These are phyloP conservation scores for Leptodermis oblonga DNA, from an alignment of 257 asterid species.

Conservation along the genomic window DNA sequence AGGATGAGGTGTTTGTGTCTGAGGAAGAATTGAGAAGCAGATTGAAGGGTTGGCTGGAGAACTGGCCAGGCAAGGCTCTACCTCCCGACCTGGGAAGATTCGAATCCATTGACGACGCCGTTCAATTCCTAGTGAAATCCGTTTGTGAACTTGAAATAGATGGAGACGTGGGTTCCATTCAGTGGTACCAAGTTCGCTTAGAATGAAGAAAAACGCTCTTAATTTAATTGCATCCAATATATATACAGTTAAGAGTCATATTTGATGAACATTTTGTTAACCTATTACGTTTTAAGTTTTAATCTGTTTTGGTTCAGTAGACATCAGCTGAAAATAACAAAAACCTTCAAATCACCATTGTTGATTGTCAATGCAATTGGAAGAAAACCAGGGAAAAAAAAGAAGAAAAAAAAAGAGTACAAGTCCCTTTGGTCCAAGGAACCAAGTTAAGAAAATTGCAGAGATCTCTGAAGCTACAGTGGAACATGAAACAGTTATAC, in stretches of 20 bases:
- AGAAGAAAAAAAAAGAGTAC: neutral
- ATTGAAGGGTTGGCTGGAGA: slow-evolving; percentile 58
- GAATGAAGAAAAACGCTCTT: slow-evolving; percentile 1
- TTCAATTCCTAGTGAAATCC: slow-evolving; percentile 54
- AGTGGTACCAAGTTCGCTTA: slow-evolving; percentile 81
- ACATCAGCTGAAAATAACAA: too few relatives aligned
- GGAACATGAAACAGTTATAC: neutral
- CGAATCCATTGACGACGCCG: slow-evolving; percentile 63
- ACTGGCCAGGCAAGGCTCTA: slow-evolving; percentile 50
- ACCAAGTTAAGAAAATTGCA: slow-evolving; percentile 14
- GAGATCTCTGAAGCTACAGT: slow-evolving; percentile 31
- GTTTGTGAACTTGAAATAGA: slow-evolving; percentile 82
- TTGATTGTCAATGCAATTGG: neutral
- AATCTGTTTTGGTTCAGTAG: too few relatives aligned
- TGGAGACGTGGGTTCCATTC: slow-evolving; percentile 82
- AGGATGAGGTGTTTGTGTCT: slow-evolving; percentile 63
- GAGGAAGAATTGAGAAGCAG: slow-evolving; percentile 58
- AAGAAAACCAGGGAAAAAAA: neutral
- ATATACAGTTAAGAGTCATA: neutral
- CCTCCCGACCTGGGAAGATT: slow-evolving; percentile 74
- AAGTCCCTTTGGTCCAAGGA: neutral
- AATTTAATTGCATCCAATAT: neutral
- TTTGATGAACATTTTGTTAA: too few relatives aligned
- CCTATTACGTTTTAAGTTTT: too few relatives aligned
- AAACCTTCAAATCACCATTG: too few relatives aligned